phyloP scores from a whole-genome alignment of 352 stramenopile genomes.

The Peronospora farinosa region DNA sequence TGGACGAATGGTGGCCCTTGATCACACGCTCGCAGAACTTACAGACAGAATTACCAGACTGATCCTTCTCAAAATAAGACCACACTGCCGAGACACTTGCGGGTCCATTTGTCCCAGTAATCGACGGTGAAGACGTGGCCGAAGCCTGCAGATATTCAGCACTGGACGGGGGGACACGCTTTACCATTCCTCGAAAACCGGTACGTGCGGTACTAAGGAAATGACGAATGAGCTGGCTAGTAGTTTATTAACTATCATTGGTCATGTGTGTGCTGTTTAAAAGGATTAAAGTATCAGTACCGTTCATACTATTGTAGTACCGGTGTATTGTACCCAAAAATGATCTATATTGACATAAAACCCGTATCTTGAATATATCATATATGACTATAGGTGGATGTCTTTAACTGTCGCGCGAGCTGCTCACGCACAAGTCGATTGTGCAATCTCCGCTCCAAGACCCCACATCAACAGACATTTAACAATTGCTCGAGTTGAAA shows the following conservation, averaged over 20 bases:
- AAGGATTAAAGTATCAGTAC: too few species aligned
- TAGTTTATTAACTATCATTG: neutral
- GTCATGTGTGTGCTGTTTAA: neutral
- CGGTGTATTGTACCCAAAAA: too few species aligned
- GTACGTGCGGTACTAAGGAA: constrained; percentile 14
- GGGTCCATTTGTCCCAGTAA: constrained; percentile 20
- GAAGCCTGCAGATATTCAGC: constrained; percentile 17
- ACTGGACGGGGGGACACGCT: constrained; percentile 12
- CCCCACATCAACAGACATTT: too few species aligned
- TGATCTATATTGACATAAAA: too few species aligned
- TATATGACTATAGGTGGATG: too few species aligned
- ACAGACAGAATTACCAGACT: constrained; percentile 69
- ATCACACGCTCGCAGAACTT: constrained; percentile 83
- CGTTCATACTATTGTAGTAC: too few species aligned
- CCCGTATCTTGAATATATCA: too few species aligned
- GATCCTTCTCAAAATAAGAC: constrained; percentile 78
- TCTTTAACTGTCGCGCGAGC: too few species aligned
- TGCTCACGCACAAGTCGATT: too few species aligned
- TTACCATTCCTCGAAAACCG: constrained; percentile 34
- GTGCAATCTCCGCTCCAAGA: too few species aligned
- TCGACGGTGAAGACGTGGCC: constrained; percentile 8
- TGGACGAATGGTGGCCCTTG: constrained; percentile 82
- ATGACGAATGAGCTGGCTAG: neutral
- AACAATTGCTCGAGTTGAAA: too few species aligned
- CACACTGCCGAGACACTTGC: constrained; percentile 75